Evolutionary conservation across 2,329 filamentous ascomycete species (phyloP), one percentile per base, ranked within the genome.

Genomic region (Cucurbitaria berberidis): DNA sequence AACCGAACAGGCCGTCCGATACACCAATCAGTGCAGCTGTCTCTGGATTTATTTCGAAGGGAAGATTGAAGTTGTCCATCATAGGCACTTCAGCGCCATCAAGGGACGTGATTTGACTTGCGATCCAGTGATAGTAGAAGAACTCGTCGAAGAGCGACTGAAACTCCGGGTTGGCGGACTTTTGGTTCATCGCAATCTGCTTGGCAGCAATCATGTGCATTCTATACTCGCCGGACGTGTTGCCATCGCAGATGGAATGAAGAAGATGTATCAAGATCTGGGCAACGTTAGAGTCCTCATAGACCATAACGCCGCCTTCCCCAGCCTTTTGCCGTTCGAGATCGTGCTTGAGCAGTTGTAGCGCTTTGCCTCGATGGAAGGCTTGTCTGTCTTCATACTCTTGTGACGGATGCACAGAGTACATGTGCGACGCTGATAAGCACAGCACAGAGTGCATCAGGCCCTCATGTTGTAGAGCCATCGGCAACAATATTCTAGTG

Each of bases 391-490:
- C 78, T 50, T 80, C 78, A 60, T 83, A 78, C 27, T 78, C 78
- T 34, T 78, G 76, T 47, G 80, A 79, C 1, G 80, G 79, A 53
- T 79, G 79, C 13, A 81, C 72, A 8, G 79, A 80, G n/a, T 81
- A 80, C 46, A 86, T 74, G 65, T 96, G 91, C 55, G 87, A 91
- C 63, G 90, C 90, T 32, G 91, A 90, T 8, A 96, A 81, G 39
- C 90, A 91, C 47, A 96, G 82, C 44, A 96, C 86, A 10, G 91
- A 95, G 72, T 96, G 92, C 91, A 96, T 96, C 46, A 96, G 80
- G 11, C 91, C 91, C 57, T 86, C 83, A 69, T 96, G 88, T 55
- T 87, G 82, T 36, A 90, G 86, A 2, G 92, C 91, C 78, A 96
- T 89, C 1, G 90, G 90, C 2, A 96, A 80, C 30, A 96, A 79